Base-by-base conservation (phyloP, 257 asterid species). In the Nicotiana tabacum region DNA sequence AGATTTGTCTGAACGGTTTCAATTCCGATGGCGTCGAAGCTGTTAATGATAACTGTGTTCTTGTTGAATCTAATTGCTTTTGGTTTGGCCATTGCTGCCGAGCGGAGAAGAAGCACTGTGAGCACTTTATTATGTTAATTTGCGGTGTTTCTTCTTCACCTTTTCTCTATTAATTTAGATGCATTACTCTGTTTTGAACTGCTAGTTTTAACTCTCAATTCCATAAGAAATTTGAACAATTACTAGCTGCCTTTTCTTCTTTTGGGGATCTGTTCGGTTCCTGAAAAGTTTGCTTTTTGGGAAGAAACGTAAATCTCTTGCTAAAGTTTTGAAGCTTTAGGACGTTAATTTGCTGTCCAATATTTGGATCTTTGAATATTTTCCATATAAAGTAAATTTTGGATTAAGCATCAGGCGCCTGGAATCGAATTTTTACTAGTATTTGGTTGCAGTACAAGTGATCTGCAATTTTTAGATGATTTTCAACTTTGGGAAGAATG, bases 1-100 rank as follows among this genome's bases (percentile, higher is more conserved):
- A 78, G 83, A 86, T 82, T 91, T 48, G 27, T 24, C 4, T 48
- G 37, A 74, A 21, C 17, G 43, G 53, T 74, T 48, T 76, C 4
- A 32, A 12, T 72, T 5, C 32, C n/a, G 27, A 95, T 95, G 98
- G 98, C 97, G 78, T 93, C 98, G 77, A 95, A 95, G 83, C 66
- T 92, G 58, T 72, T 93, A 30, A 85, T 93, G 76, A 51, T 88
- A 39, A 70, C 77, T 1, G 90, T 92, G 77, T 88, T 93, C 90
- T 17, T 93, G 46, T 66, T 93, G 60, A 97, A 92, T 85, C 91
- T 93, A 70, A 90, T 95, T 83, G 99, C 97, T 80, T 95, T 93
- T 81, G 94, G 93, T 65, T 86, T 95, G 85, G 98, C 99, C 11
- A 88, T 93, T 83, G 98, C 97, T 83, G 98, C 97, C 82, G 99